A percentile compares a stretch with the other conserved stretches of the same genome.
Evolutionary conservation across 208 protist genomes (phyloP).

Genomic region (Herpetomonas tarakana): DNA sequence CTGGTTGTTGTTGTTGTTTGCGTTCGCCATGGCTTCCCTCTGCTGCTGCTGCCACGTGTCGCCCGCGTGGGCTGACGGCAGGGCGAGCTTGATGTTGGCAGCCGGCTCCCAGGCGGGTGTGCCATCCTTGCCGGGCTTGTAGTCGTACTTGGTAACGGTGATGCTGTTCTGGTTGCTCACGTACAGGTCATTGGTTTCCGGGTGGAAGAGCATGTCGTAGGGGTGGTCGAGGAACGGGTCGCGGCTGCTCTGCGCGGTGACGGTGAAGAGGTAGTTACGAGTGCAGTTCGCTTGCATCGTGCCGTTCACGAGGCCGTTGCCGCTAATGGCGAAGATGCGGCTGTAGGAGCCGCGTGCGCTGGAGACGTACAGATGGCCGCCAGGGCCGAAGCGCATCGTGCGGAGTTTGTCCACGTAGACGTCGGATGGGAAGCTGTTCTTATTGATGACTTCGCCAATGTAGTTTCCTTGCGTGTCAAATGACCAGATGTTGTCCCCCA

Average conservation of each 20-base stretch:
- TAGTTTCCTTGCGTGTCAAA: slow-evolving; percentile 80
- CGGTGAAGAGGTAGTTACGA: slow-evolving; percentile 83
- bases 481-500: slow-evolving; percentile 86
- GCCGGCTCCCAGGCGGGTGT: slow-evolving; percentile 37
- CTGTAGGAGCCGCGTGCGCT: slow-evolving; percentile 81
- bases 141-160: slow-evolving; percentile 69
- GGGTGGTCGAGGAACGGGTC: slow-evolving; percentile 88
- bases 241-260: slow-evolving; percentile 33
- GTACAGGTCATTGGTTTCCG: slow-evolving; percentile 61
- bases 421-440: slow-evolving; percentile 47
- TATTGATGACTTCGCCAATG: slow-evolving; percentile 76
- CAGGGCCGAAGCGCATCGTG: slow-evolving; percentile 78
- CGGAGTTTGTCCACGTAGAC: slow-evolving; percentile 81
- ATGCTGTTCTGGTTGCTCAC: slow-evolving; percentile 87
- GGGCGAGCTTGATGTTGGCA: slow-evolving; percentile 37
- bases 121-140: slow-evolving; percentile 6
- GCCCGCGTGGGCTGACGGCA: slow-evolving; percentile 10
- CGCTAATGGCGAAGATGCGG: slow-evolving; percentile 84
- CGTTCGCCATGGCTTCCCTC: not conserved
- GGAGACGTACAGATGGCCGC: slow-evolving; percentile 76
- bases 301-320: slow-evolving; percentile 83
- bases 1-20: not conserved
- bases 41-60: slow-evolving; percentile 3
- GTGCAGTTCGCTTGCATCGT: slow-evolving; percentile 68
- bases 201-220: slow-evolving; percentile 82